These are phyloP conservation scores for Aureobasidium zeae DNA, from an alignment of 2,329 filamentous ascomycete genomes.

Conservation along the genomic window DNA sequence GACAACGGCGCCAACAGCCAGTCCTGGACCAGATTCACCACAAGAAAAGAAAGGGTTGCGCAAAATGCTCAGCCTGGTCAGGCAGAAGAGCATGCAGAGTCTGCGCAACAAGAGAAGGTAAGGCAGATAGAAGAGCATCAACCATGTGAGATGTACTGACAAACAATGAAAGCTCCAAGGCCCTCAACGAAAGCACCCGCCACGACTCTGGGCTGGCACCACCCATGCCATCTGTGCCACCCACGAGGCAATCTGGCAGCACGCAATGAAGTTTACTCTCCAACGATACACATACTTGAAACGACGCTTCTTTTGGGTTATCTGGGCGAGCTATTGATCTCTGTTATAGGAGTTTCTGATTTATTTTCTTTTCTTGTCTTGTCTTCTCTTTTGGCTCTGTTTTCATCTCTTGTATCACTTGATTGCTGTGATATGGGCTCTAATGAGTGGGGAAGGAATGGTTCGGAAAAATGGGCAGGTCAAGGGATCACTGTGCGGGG, in stretches of 20 bases:
- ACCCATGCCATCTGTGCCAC: slow-evolving; percentile 3
- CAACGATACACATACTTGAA: not conserved
- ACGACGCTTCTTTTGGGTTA: too few relatives aligned
- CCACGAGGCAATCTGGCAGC: not conserved
- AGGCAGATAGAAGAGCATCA: not conserved
- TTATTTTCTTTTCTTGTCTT: not conserved
- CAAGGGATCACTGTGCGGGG: too few relatives aligned
- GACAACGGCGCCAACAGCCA: slow-evolving; percentile 11
- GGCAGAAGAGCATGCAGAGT: slow-evolving; percentile 11
- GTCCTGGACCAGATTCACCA: slow-evolving; percentile 9
- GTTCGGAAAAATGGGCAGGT: too few relatives aligned
- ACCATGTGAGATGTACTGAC: not conserved
- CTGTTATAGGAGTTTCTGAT: not conserved
- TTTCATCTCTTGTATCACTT: too few relatives aligned
- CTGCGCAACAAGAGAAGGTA: slow-evolving; percentile 12
- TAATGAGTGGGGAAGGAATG: too few relatives aligned
- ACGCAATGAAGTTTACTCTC: not conserved
- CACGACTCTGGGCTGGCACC: slow-evolving; percentile 5
- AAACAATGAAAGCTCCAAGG: slow-evolving; percentile 1
- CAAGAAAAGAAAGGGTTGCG: slow-evolving; percentile 1
- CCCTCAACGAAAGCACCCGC: not conserved
- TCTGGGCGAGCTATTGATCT: not conserved
- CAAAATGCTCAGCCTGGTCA: slow-evolving; percentile 11
- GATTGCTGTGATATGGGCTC: too few relatives aligned
- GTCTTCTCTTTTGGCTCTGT: not conserved